Percentiles rank a stretch among this genome's conserved stretches.
phyloP scores from a whole-genome alignment of 1,284 basidiomycete genomes.

The Ceratobasidium sp. region DNA sequence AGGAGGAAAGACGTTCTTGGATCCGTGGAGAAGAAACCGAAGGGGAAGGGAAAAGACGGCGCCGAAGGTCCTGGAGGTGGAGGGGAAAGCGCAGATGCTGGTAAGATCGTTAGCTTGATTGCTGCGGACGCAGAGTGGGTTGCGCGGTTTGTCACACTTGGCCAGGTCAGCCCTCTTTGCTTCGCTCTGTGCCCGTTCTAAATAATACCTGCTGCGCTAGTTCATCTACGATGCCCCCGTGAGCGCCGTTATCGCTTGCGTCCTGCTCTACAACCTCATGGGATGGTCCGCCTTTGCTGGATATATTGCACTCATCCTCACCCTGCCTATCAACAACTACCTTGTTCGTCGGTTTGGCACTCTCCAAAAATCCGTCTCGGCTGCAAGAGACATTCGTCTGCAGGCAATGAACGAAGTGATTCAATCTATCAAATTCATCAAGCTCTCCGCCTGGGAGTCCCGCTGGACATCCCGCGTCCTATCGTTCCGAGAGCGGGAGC shows the following conservation, averaged over 20 bases:
- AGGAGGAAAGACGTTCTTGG: constrained; percentile 43
- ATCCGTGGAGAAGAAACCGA: constrained; percentile 25
- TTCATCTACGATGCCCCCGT: constrained; percentile 59
- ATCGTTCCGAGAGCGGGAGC: constrained; percentile 29
- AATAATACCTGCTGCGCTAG: constrained; percentile 56
- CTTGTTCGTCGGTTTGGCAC: constrained; percentile 58
- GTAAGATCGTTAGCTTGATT: constrained; percentile 32
- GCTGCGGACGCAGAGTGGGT: constrained; percentile 42
- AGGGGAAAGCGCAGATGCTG: too few species aligned
- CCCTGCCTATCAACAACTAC: constrained; percentile 41
- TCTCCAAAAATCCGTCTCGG: constrained; percentile 28
- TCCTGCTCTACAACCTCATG: constrained; percentile 45
- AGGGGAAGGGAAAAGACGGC: background rate
- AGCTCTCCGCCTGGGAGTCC: constrained; percentile 47
- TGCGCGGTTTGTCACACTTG: background rate
- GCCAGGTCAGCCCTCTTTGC: background rate
- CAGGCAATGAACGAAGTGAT: constrained; percentile 46
- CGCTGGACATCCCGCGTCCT: constrained; percentile 40
- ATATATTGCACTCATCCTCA: constrained; percentile 40
- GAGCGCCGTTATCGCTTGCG: constrained; percentile 22
- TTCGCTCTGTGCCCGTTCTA: background rate
- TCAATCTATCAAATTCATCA: constrained; percentile 47
- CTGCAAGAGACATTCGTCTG: constrained; percentile 26
- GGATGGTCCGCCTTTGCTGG: constrained; percentile 46
- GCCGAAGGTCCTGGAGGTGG: too few species aligned